A percentile compares a stretch with the other conserved stretches of the same genome.
Conservation (phyloP, 257 asterid species). For the Solanum arcanum region DNA sequence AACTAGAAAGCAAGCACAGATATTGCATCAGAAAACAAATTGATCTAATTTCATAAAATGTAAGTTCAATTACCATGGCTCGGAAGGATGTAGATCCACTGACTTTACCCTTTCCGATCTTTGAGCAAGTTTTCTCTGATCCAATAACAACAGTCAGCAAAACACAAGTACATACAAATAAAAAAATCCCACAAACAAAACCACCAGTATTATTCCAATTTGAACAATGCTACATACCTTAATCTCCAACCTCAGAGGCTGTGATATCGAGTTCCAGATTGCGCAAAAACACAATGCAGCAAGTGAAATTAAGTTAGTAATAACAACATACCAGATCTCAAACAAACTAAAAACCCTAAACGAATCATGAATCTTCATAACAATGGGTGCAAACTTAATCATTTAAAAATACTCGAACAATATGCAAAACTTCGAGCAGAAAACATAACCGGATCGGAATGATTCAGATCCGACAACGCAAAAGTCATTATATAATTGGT, state of each 20-base stretch:
- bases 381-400: background rate
- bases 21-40: background rate
- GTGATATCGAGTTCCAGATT: background rate
- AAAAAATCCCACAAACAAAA: background rate
- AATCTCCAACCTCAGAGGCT: constrained; percentile 45
- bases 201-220: background rate
- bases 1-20: background rate
- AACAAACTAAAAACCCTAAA: background rate
- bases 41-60: background rate
- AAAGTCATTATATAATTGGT: background rate
- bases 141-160: constrained; percentile 1
- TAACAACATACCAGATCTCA: constrained; percentile 16
- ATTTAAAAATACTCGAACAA: background rate
- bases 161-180: background rate
- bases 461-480: background rate
- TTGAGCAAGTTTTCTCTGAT: constrained; percentile 44
- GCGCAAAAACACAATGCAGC: background rate
- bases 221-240: constrained; percentile 14
- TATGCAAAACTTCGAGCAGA: background rate
- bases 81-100: constrained; percentile 37
- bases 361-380: background rate
- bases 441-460: constrained; percentile 1
- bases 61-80: constrained; percentile 27
- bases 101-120: constrained; percentile 42
- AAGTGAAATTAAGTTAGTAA: background rate